phyloP scores from a whole-genome alignment of 1,284 basidiomycete species.

The Neonothopanus nambi region DNA sequence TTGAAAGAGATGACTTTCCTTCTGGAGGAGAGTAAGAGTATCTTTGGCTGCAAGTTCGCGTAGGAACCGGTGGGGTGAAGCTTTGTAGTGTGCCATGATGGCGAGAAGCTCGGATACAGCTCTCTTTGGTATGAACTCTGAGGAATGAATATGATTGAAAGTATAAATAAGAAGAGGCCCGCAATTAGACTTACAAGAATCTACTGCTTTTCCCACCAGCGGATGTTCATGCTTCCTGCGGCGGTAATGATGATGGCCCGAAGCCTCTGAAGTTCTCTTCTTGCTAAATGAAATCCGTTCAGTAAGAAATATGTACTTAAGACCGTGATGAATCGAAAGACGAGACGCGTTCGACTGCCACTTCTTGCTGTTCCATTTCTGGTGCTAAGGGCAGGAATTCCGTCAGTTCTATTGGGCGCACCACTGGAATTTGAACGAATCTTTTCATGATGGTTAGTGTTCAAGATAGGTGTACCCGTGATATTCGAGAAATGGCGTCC shows the following conservation, averaged over 20 bases:
- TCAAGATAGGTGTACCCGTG: too few species aligned
- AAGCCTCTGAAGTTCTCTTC: not conserved
- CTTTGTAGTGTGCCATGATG: constrained; percentile 43
- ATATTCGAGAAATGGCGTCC: too few species aligned
- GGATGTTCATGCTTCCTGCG: not conserved
- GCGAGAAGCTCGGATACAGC: constrained; percentile 46
- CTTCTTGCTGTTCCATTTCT: not conserved
- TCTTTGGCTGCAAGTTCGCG: constrained; percentile 49
- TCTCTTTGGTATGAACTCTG: constrained; percentile 49
- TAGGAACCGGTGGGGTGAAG: constrained; percentile 56
- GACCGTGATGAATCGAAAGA: not conserved
- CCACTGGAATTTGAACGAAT: not conserved
- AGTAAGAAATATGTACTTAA: not conserved
- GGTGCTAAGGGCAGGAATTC: constrained; percentile 7
- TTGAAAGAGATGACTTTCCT: constrained; percentile 75
- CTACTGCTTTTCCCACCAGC: constrained; percentile 14
- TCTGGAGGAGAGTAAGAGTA: constrained; percentile 49
- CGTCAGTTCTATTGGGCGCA: constrained; percentile 1
- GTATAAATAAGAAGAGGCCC: not conserved
- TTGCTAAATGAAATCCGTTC: not conserved
- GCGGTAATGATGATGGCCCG: too few species aligned
- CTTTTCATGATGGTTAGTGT: constrained; percentile 13
- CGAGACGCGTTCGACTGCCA: not conserved
- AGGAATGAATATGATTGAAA: not conserved
- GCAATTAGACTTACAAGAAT: constrained; percentile 19